These are phyloP conservation scores for Penicillium sp. DNA, from an alignment of 2,329 filamentous ascomycete species.

Conservation along the genomic window DNA sequence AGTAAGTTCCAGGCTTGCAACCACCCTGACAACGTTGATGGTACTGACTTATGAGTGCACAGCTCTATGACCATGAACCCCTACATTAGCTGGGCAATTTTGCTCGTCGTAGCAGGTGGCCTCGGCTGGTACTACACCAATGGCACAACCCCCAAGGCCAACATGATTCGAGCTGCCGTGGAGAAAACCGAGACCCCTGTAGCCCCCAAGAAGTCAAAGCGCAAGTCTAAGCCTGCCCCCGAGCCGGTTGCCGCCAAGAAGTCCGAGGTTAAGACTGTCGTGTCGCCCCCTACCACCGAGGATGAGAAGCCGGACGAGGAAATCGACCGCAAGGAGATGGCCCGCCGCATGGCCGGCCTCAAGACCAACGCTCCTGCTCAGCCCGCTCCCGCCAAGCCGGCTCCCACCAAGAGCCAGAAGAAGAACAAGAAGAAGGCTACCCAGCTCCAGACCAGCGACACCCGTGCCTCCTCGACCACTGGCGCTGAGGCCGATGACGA, in stretches of 20 bases:
- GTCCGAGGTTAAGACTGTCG: conserved; percentile 31
- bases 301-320: conserved; percentile 53
- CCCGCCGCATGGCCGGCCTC: conserved; percentile 66
- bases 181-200: conserved; percentile 37
- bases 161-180: conserved; percentile 27
- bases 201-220: conserved; percentile 43
- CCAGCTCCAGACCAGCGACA: conserved; percentile 50
- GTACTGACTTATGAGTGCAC: conserved; percentile 11
- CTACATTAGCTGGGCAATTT: conserved; percentile 45
- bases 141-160: conserved; percentile 33
- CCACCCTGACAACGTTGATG: neutral
- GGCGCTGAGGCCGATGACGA: conserved; percentile 80
- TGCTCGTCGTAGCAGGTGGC: conserved; percentile 42
- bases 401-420: conserved; percentile 49
- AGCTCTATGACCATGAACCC: conserved; percentile 42
- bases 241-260: conserved; percentile 30
- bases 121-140: conserved; percentile 45
- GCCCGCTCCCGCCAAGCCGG: conserved; percentile 51
- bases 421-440: conserved; percentile 70
- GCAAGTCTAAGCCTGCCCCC: conserved; percentile 34
- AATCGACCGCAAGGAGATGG: conserved; percentile 71
- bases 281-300: conserved; percentile 28
- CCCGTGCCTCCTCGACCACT: conserved; percentile 66
- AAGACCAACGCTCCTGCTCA: conserved; percentile 57
- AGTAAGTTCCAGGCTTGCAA: conserved; percentile 6